phyloP scores from a whole-genome alignment of 1,284 basidiomycete genomes.

The Cutaneotrichosporon dermatis region DNA sequence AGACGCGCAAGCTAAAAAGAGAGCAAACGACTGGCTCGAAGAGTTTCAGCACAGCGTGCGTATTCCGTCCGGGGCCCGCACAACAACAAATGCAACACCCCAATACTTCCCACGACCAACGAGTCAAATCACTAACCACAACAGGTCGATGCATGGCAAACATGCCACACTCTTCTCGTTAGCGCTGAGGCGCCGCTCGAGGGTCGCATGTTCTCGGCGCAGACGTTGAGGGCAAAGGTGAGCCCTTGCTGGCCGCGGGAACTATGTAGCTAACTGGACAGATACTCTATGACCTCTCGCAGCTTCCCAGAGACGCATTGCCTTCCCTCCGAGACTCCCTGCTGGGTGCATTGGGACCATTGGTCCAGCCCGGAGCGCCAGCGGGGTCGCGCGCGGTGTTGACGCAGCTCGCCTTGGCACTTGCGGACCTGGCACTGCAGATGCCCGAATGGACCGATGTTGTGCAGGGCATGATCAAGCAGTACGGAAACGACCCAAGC shows the following conservation, averaged over 20 bases:
- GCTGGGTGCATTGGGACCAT: conserved; percentile 64
- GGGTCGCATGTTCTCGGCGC: conserved; percentile 89
- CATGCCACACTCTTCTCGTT: conserved; percentile 83
- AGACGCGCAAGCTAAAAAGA: conserved; percentile 74
- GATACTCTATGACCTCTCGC: conserved; percentile 93
- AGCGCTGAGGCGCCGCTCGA: conserved; percentile 72
- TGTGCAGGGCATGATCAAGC: conserved; percentile 75
- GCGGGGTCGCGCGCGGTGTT: conserved; percentile 78
- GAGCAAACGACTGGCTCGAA: conserved; percentile 86
- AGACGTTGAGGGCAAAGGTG: conserved; percentile 94
- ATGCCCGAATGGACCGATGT: conserved; percentile 79
- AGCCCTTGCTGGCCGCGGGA: conserved; percentile 25
- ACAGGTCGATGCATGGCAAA: conserved; percentile 92
- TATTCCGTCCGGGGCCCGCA: conserved; percentile 30
- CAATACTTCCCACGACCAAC: background rate
- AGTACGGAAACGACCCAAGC: conserved; percentile 75
- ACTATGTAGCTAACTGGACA: conserved; percentile 40
- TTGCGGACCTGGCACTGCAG: conserved; percentile 88
- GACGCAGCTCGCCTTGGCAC: conserved; percentile 81
- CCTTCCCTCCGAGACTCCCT: conserved; percentile 83
- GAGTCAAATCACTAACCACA: background rate
- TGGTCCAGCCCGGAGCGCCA: conserved; percentile 54
- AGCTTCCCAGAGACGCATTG: conserved; percentile 70
- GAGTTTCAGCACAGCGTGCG: conserved; percentile 95
- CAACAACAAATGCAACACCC: too few relatives aligned